Percentiles rank a stretch among this genome's conserved stretches.
phyloP scores from a whole-genome alignment of 1,284 basidiomycete genomes.

The Puccinia coronata region DNA sequence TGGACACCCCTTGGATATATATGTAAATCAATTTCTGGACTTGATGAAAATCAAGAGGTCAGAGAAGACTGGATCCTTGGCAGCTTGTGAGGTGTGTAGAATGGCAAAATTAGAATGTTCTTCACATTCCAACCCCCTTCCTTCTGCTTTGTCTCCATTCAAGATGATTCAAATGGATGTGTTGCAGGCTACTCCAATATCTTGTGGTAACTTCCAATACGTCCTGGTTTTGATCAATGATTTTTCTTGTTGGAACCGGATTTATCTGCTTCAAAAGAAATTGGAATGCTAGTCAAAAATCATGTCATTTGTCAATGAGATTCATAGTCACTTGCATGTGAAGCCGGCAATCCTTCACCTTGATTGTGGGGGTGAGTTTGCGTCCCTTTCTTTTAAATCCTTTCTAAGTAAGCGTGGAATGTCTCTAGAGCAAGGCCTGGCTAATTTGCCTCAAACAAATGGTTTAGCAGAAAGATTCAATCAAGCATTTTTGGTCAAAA shows the following conservation, averaged over 20 bases:
- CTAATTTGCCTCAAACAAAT: background rate
- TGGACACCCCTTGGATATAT: background rate
- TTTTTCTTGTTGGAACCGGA: slow-evolving; percentile 4
- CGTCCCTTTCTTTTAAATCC: background rate
- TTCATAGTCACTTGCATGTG: background rate
- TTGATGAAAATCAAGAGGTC: background rate
- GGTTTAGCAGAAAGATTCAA: background rate
- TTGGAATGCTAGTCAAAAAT: background rate
- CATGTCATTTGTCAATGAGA: background rate
- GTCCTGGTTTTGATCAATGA: background rate
- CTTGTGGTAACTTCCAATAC: background rate
- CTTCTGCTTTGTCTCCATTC: background rate
- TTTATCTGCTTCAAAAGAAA: background rate
- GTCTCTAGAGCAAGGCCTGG: background rate
- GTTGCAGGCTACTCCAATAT: background rate
- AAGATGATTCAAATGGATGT: background rate
- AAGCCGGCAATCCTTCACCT: background rate
- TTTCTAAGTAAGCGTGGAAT: background rate
- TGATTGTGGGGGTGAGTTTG: background rate
- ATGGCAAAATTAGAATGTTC: background rate
- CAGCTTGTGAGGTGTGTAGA: background rate
- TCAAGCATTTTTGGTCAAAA: no score
- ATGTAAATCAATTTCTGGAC: background rate
- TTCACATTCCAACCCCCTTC: background rate
- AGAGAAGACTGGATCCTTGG: background rate